Conservation (phyloP, 2,329 filamentous ascomycete species). For the Diplodia scrobiculata region DNA sequence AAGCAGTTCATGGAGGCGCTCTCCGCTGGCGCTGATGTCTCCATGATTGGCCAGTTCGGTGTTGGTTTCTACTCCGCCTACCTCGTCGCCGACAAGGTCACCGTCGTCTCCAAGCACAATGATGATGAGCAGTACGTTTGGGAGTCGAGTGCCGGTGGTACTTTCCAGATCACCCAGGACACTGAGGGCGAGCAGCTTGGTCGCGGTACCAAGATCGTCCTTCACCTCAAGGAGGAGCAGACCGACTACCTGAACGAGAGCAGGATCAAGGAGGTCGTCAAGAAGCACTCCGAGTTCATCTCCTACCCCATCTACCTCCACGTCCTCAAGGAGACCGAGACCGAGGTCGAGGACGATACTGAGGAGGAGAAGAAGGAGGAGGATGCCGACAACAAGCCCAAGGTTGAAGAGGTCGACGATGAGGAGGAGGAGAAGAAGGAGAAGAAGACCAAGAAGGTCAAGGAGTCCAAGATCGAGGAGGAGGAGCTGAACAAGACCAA, state of each 20-base stretch:
- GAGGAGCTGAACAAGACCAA: conserved; percentile 99
- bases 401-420: conserved; percentile 89
- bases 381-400: conserved; percentile 89
- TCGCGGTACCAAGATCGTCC: conserved; percentile 96
- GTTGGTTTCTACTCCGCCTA: conserved; percentile 99
- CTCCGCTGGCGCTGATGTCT: conserved; percentile 96
- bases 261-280: conserved; percentile 99
- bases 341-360: conserved; percentile 93
- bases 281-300: conserved; percentile 99
- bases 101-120: conserved; percentile 97
- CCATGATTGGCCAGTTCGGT: conserved; percentile 99
- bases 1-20: conserved; percentile 99
- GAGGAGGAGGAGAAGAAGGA: conserved; percentile 86
- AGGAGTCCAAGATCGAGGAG: conserved; percentile 97
- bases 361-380: conserved; percentile 72
- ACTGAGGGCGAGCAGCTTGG: conserved; percentile 88
- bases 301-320: conserved; percentile 99
- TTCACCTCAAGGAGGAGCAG: conserved; percentile 99
- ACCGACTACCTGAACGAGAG: conserved; percentile 96
- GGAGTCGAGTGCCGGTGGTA: conserved; percentile 96
- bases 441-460: conserved; percentile 99
- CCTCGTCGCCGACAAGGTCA: conserved; percentile 95
- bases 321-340: conserved; percentile 99
- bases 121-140: conserved; percentile 99
- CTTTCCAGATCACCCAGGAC: conserved; percentile 89